A percentile compares a stretch with the other conserved stretches of the same genome.
Evolutionary conservation across 495 filamentous ascomycete genomes (phyloP).

Genomic region (Lophiostoma macrostomum): DNA sequence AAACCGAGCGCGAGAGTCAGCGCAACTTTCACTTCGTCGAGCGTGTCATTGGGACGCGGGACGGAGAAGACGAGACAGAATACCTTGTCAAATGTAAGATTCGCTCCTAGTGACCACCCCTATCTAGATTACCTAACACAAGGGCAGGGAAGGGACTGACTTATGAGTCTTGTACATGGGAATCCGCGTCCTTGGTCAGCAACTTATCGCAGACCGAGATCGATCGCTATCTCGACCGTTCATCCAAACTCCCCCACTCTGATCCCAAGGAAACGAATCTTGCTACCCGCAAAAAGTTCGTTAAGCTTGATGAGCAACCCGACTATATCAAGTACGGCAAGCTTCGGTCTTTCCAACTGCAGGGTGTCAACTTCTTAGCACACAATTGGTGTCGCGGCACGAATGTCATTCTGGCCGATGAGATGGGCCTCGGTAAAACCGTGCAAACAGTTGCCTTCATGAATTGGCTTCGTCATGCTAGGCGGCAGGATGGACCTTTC

Average conservation of each 20-base stretch:
- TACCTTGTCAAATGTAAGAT: constrained; percentile 87
- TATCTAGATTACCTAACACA: constrained; percentile 30
- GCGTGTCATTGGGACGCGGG: constrained; percentile 77
- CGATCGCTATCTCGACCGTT: constrained; percentile 83
- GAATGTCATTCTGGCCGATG: constrained; percentile 95
- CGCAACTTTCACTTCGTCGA: constrained; percentile 87
- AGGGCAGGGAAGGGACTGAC: constrained; percentile 65
- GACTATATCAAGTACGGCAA: constrained; percentile 79
- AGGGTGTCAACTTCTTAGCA: constrained; percentile 88
- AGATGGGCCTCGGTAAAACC: constrained; percentile 98
- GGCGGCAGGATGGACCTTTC: constrained; percentile 88
- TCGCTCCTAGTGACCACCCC: not conserved
- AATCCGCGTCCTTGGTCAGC: constrained; percentile 69
- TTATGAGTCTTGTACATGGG: constrained; percentile 95
- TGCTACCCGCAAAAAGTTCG: constrained; percentile 66
- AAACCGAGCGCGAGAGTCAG: constrained; percentile 77
- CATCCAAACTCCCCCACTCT: constrained; percentile 69
- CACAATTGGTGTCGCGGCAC: constrained; percentile 89
- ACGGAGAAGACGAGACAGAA: constrained; percentile 71
- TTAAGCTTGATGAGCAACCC: constrained; percentile 73
- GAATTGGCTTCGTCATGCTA: constrained; percentile 93
- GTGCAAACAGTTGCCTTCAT: constrained; percentile 96
- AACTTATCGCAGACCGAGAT: constrained; percentile 79
- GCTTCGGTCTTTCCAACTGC: constrained; percentile 90
- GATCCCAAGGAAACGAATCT: constrained; percentile 70